Percentiles rank a stretch among this genome's conserved stretches.
These are phyloP conservation scores for Tolypocladium ovalisporum DNA, from an alignment of 2,329 filamentous ascomycete genomes.

Conservation along the genomic window DNA sequence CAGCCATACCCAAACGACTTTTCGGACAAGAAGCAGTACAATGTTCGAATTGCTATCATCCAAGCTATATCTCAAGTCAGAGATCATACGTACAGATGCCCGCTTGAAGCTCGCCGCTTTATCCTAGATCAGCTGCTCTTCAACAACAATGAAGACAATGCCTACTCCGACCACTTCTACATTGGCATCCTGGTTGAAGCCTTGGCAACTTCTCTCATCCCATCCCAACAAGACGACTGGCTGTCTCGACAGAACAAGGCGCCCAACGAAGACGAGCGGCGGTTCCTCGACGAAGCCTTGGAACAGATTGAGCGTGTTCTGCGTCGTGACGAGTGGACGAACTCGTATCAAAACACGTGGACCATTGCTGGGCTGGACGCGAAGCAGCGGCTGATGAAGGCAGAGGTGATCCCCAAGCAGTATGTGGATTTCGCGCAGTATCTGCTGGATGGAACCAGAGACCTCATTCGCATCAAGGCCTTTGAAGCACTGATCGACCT, in stretches of 20 bases:
- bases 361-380: slow-evolving; percentile 52
- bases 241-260: slow-evolving; percentile 33
- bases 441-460: slow-evolving; percentile 51
- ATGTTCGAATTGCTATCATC: slow-evolving; percentile 74
- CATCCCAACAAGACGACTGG: slow-evolving; percentile 33
- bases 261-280: slow-evolving; percentile 31
- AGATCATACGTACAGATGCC: slow-evolving; percentile 63
- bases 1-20: slow-evolving; percentile 90
- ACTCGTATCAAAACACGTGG: slow-evolving; percentile 58
- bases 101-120: slow-evolving; percentile 68
- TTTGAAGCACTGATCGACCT: slow-evolving; percentile 54
- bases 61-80: slow-evolving; percentile 70
- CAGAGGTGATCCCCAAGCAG: slow-evolving; percentile 43
- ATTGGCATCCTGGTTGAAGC: slow-evolving; percentile 66
- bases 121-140: slow-evolving; percentile 81
- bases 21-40: slow-evolving; percentile 72
- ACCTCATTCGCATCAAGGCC: slow-evolving; percentile 54
- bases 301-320: slow-evolving; percentile 57
- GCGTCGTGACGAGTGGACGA: slow-evolving; percentile 57
- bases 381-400: slow-evolving; percentile 52
- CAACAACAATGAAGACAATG: slow-evolving; percentile 89
- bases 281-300: slow-evolving; percentile 40
- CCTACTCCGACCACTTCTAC: slow-evolving; percentile 83
- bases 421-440: slow-evolving; percentile 52
- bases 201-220: slow-evolving; percentile 47